phyloP scores from a whole-genome alignment of 768 basidiomycete genomes.

The Scleroderma citrinum region DNA sequence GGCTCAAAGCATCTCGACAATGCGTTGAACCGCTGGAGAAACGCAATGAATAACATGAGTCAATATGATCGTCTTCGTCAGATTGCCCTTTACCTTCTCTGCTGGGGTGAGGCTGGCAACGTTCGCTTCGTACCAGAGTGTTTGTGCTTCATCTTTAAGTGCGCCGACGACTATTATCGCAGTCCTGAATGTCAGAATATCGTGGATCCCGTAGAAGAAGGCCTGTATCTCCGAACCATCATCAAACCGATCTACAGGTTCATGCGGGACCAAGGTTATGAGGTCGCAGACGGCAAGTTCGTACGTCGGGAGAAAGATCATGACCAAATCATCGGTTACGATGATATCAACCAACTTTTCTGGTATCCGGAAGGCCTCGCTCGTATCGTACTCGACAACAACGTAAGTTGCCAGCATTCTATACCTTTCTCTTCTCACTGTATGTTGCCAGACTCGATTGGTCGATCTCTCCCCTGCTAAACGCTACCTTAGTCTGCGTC shows the following conservation, averaged over 20 bases:
- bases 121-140: slow-evolving; percentile 96
- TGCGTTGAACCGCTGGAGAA: slow-evolving; percentile 92
- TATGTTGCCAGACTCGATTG: slow-evolving; percentile 65
- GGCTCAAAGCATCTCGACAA: slow-evolving; percentile 83
- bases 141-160: slow-evolving; percentile 99
- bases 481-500: slow-evolving; percentile 87
- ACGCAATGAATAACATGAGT: slow-evolving; percentile 99
- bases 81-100: slow-evolving; percentile 90
- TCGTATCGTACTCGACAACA: slow-evolving; percentile 83
- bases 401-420: slow-evolving; percentile 41
- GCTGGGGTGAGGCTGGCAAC: slow-evolving; percentile 98
- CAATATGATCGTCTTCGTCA: slow-evolving; percentile 97
- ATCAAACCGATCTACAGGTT: slow-evolving; percentile 94
- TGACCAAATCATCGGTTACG: slow-evolving; percentile 95
- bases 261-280: slow-evolving; percentile 96
- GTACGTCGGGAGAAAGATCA: slow-evolving; percentile 93
- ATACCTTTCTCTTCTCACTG: slow-evolving; percentile 1
- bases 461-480: slow-evolving; percentile 89
- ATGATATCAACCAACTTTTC: slow-evolving; percentile 98
- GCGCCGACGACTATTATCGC: slow-evolving; percentile 99
- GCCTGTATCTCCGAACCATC: slow-evolving; percentile 84
- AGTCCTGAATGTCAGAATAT: slow-evolving; percentile 96
- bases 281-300: slow-evolving; percentile 92
- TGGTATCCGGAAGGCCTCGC: slow-evolving; percentile 99
- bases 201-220: slow-evolving; percentile 89